Percentiles rank a stretch among this genome's conserved stretches.
Conservation (phyloP, 78 protist species). For the Isochrysis galbana region DNA sequence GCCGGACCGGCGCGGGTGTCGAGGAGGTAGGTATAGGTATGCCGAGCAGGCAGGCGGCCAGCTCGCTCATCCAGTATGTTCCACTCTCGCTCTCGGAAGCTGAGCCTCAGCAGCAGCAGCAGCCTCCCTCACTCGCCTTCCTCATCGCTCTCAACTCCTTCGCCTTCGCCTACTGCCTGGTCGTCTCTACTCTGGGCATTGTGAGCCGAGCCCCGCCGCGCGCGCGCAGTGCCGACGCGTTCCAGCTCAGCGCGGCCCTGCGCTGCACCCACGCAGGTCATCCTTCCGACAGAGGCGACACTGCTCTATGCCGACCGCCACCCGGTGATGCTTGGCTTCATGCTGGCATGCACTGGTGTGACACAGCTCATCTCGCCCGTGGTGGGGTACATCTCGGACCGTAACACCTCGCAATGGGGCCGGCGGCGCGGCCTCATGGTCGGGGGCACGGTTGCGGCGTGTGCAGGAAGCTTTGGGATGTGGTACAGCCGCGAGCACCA, state of each 20-base stretch:
- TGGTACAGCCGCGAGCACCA: background rate
- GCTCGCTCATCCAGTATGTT: too few species aligned
- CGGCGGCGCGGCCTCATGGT: constrained; percentile 11
- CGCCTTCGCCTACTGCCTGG: constrained; percentile 13
- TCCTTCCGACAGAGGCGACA: background rate
- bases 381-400: constrained; percentile 34
- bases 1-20: too few species aligned
- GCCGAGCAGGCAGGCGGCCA: too few species aligned
- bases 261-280: too few species aligned
- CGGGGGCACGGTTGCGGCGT: background rate
- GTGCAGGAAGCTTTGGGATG: background rate
- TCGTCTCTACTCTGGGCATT: background rate
- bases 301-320: background rate
- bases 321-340: constrained; percentile 17
- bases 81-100: too few species aligned
- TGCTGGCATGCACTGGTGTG: constrained; percentile 25
- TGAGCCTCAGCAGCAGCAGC: too few species aligned
- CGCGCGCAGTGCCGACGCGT: too few species aligned
- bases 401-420: background rate
- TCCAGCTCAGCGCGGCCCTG: too few species aligned
- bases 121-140: too few species aligned
- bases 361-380: constrained; percentile 25
- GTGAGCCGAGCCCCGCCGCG: too few species aligned
- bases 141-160: background rate
- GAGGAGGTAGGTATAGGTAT: too few species aligned